Conservation (phyloP, 257 asterid species). For the Capsicum pubescens region DNA sequence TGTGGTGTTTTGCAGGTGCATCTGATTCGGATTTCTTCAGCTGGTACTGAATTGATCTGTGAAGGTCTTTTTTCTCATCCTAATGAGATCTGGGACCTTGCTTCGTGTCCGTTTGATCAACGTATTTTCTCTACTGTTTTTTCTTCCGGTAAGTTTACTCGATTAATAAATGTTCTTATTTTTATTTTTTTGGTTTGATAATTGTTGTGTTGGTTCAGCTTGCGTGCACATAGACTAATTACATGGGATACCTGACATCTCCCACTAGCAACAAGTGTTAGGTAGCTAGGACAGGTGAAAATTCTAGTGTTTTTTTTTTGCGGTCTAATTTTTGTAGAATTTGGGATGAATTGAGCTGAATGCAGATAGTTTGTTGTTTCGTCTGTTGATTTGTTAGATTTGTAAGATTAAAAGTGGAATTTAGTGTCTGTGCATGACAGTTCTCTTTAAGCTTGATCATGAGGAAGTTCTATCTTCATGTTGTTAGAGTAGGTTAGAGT, state of each 20-base stretch:
- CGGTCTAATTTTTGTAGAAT: neutral
- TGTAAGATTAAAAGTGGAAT: conserved; percentile 24
- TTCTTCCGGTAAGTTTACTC: conserved; percentile 65
- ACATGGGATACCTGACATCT: too few species aligned
- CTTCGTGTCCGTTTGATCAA: conserved; percentile 92
- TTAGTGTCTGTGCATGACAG: neutral
- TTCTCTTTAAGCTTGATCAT: conserved; percentile 4
- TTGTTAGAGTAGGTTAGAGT: too few species aligned
- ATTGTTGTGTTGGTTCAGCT: too few species aligned
- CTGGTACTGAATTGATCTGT: conserved; percentile 80
- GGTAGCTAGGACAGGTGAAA: too few species aligned
- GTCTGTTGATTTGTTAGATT: conserved; percentile 26
- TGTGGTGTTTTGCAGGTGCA: conserved; percentile 67
- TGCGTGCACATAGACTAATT: too few species aligned
- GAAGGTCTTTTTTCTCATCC: conserved; percentile 97
- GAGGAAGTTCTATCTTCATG: neutral
- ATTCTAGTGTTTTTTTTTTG: neutral
- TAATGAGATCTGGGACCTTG: conserved; percentile 93
- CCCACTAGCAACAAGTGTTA: too few species aligned
- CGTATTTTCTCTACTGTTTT: conserved; percentile 92
- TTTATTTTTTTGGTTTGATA: too few species aligned
- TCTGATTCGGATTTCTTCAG: conserved; percentile 79
- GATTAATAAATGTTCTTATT: neutral
- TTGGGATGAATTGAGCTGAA: neutral
- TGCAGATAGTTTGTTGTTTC: neutral